Evolutionary conservation across 177 flowering plant genomes (phyloP), one percentile per base, ranked within the genome.

Genomic region (Tripterygium wilfordii): DNA sequence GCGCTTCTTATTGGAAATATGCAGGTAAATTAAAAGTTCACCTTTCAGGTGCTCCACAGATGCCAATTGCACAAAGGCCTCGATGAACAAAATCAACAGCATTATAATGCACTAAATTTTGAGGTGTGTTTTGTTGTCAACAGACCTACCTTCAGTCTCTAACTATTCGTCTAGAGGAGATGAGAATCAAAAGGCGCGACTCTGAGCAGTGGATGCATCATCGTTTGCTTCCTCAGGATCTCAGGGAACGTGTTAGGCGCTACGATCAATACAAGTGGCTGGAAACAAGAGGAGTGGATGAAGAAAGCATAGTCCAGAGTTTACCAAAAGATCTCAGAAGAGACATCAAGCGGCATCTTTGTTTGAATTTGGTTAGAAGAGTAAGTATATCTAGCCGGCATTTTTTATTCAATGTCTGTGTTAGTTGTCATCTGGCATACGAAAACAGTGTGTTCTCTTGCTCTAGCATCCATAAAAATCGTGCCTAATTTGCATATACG

Each of bases 201-300:
- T 80, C 86, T 2, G 86, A 80, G 65, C 83, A 77, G 50, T 80
- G 86, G 86, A 80, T 80, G 86, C 86, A 75, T 54, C 86, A 80
- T 42, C 65, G 86, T 8, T 62, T 64, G 24, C 80, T 80, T 37
- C 86, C 86, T 1, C 73, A 48, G 36, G 78, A 75, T 10, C 76
- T 80, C 0, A 58, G 80, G 51, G 74, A 77, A 49, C 67, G 78
- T 48, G 86, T 80, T 19, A 54, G 86, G 32, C 78, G 80, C 2
- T 80, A 80, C 53, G 79, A 77, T 54, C 86, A 75, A 17, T 80
- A 77, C 77, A 77, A 80, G 58, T 80, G 86, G 86, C 32, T 80
- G 24, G 83, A 80, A 54, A 77, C 86, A 13, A 62, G 83, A 14
- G 86, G 86, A 19, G 86, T 79, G 0, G 86, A 80, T 57, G 83